A percentile compares a stretch with the other conserved stretches of the same genome.
phyloP scores from a whole-genome alignment of 495 filamentous ascomycete genomes.

The Aspergillus indologenus region DNA sequence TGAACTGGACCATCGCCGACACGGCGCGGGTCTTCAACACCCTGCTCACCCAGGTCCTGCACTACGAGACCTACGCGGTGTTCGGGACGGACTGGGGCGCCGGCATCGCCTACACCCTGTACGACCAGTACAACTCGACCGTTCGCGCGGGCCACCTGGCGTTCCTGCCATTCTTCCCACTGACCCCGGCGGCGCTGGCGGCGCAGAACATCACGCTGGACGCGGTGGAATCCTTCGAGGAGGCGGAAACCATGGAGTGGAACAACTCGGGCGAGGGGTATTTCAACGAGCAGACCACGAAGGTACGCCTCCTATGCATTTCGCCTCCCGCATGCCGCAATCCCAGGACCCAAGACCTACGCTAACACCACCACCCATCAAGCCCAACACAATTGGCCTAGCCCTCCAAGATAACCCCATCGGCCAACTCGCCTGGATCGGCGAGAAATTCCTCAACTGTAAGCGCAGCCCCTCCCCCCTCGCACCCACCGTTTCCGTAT shows the following conservation, averaged over 20 bases:
- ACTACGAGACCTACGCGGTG: conserved; percentile 24
- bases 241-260: too few relatives aligned
- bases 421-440: conserved; percentile 35
- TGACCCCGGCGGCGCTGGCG: too few relatives aligned
- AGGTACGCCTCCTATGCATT: neutral
- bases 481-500: too few relatives aligned
- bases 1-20: neutral
- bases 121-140: conserved; percentile 6
- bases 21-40: conserved; percentile 1
- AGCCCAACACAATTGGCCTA: conserved; percentile 36
- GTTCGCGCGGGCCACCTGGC: conserved; percentile 6
- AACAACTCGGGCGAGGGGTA: neutral
- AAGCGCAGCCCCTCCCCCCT: too few relatives aligned
- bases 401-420: conserved; percentile 38
- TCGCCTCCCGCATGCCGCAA: too few relatives aligned
- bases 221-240: too few relatives aligned
- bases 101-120: conserved; percentile 12
- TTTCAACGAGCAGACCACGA: conserved; percentile 6
- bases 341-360: neutral
- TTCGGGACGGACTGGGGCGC: conserved; percentile 36
- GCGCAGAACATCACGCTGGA: too few relatives aligned
- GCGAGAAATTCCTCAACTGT: conserved; percentile 26
- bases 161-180: conserved; percentile 1
- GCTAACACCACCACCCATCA: neutral
- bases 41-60: conserved; percentile 18